Base-by-base conservation (phyloP, 2,329 filamentous ascomycete species). In the Diaporthe sp. region DNA sequence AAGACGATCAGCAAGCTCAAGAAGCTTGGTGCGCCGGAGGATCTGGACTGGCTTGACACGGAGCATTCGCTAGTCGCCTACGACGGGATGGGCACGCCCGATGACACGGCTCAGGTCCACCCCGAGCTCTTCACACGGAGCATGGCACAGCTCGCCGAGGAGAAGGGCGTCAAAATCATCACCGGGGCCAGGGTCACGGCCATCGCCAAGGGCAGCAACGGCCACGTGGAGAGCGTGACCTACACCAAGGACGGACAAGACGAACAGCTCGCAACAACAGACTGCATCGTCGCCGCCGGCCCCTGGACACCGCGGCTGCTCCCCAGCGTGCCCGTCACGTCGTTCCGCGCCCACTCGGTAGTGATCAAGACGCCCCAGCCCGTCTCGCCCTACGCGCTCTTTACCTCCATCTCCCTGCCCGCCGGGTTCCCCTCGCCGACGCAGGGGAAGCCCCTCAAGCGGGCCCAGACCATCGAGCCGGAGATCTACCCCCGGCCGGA, bases 401-500 rank as follows among this genome's bases (percentile, higher is more conserved):
- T 96, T 84, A 95, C 93, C 0, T 90, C 91, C 74, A 94, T 96
- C 80, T 85, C 86, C 28, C 86, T 94, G 1, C 92, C 92, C 0
- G 82, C 83, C 65, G 86, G 88, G 37, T 92, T 91, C 79, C 82
- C 82, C 5, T 81, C 83, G 3, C 81, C 81, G 55, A 83, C 77
- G 71, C 77, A 12, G 53, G 42, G 70, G n/a, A 57, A 57, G 6
- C 42, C 79, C 28, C 78, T 82, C n/a, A 76, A 77, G 78, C 81
- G 79, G 76, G 80, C 75, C 79, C 83, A 81, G 78, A 86, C 87
- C 17, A 92, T 91, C 31, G 89, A 91, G 12, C 94, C 94, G 0
- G 94, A 96, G 81, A 95, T 96, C 79, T 96, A 96, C 82, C 91
- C 94, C 3, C 88, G 94, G 6, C 93, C 93, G 0, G 91, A 94